A percentile compares a stretch with the other conserved stretches of the same genome.
Conservation (phyloP, 768 basidiomycete genomes). For the Boletus rubropictus region DNA sequence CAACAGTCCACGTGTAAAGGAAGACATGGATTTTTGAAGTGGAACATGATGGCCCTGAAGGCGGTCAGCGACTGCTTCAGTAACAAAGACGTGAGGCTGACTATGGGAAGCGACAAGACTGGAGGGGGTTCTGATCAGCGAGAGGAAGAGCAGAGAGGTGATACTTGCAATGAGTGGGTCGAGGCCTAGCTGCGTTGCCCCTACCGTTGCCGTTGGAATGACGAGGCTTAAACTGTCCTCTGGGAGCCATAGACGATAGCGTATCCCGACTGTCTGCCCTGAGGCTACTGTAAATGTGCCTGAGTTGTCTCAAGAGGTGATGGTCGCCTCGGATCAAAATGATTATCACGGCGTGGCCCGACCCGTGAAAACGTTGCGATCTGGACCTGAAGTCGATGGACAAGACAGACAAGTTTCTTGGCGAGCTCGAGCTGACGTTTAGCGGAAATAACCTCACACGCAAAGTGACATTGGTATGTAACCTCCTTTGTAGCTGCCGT, state of each 20-base stretch:
- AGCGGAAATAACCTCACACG: background rate
- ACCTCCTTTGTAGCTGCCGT: too few relatives aligned
- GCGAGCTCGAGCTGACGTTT: background rate
- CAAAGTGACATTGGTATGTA: background rate
- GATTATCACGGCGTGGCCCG: background rate
- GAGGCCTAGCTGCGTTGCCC: slow-evolving; percentile 3
- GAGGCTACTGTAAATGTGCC: background rate
- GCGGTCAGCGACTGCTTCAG: background rate
- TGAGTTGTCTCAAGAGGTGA: background rate
- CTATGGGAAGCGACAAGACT: slow-evolving; percentile 31
- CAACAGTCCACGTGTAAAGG: slow-evolving; percentile 32
- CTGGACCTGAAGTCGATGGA: background rate
- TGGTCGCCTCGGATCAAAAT: slow-evolving; percentile 9
- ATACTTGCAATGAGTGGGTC: slow-evolving; percentile 26
- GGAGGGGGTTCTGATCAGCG: background rate
- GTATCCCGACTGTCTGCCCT: too few relatives aligned
- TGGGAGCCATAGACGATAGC: slow-evolving; percentile 14
- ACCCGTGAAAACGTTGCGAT: background rate
- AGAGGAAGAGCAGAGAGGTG: background rate
- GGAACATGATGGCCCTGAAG: slow-evolving; percentile 37
- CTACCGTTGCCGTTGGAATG: background rate
- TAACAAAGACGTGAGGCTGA: slow-evolving; percentile 29
- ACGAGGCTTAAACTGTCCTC: slow-evolving; percentile 3
- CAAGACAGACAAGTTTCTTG: background rate
- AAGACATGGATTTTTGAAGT: slow-evolving; percentile 33